phyloP scores from a whole-genome alignment of 192 early-diverging fungal species.

The Pecoramyces ruminantium region DNA sequence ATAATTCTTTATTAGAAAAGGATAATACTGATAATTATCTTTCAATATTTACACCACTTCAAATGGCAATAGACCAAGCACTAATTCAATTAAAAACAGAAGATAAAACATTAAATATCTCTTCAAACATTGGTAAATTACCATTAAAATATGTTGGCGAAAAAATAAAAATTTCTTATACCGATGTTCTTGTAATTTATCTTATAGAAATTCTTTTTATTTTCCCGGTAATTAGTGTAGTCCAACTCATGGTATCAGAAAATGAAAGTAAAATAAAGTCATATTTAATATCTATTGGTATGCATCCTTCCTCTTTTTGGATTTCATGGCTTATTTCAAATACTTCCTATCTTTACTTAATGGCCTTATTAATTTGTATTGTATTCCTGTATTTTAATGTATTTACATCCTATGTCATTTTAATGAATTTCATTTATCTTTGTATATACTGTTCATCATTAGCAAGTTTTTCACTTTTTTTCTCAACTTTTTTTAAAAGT shows the following conservation, averaged over 20 bases:
- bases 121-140: neutral
- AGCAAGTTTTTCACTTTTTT: neutral
- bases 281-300: neutral
- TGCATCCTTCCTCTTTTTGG: neutral
- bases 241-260: neutral
- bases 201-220: neutral
- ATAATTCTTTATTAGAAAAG: neutral
- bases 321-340: neutral
- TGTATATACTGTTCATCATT: neutral
- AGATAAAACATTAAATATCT: neutral
- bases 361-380: neutral
- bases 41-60: neutral
- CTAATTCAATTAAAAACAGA: neutral
- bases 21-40: neutral
- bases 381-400: neutral
- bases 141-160: neutral
- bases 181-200: neutral
- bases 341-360: neutral
- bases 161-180: neutral
- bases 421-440: neutral
- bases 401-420: neutral
- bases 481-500: neutral
- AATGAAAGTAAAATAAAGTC: neutral
- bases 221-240: neutral
- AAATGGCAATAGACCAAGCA: neutral